Evolutionary conservation across 805 yeast genomes (phyloP).

Genomic region (Metschnikowia proteae): DNA sequence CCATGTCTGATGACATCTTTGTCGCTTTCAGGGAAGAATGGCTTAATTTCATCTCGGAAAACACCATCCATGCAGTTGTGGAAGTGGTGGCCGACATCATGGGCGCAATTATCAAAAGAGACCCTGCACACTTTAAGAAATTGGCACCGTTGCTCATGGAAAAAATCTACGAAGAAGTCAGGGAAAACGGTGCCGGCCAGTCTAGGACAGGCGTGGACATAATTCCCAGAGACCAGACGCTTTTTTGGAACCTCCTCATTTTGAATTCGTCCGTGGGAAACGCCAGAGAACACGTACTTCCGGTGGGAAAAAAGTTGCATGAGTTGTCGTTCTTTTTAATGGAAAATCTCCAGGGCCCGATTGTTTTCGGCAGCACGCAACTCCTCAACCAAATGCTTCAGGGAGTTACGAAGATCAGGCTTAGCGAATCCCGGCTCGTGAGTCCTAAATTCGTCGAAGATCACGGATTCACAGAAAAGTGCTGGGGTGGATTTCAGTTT

Average conservation of each 20-base stretch:
- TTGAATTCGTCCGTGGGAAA: slow-evolving; percentile 69
- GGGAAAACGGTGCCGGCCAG: slow-evolving; percentile 77
- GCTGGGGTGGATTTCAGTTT: slow-evolving; percentile 78
- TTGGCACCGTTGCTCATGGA: slow-evolving; percentile 44
- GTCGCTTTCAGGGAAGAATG: slow-evolving; percentile 42
- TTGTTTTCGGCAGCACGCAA: slow-evolving; percentile 55
- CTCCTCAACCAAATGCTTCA: slow-evolving; percentile 65
- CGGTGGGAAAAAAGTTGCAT: slow-evolving; percentile 42
- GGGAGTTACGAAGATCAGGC: slow-evolving; percentile 57
- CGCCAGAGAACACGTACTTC: slow-evolving; percentile 51
- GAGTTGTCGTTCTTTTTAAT: slow-evolving; percentile 45
- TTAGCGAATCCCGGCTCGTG: slow-evolving; percentile 53
- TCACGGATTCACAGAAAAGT: slow-evolving; percentile 42
- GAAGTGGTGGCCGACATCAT: slow-evolving; percentile 69
- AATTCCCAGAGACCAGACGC: slow-evolving; percentile 70
- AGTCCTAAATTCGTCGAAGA: slow-evolving; percentile 41
- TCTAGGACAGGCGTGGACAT: slow-evolving; percentile 63
- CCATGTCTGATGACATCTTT: slow-evolving; percentile 57
- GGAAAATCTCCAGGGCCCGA: slow-evolving; percentile 57
- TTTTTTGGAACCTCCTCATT: slow-evolving; percentile 67
- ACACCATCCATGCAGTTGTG: slow-evolving; percentile 56
- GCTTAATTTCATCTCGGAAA: slow-evolving; percentile 56
- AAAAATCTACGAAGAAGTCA: slow-evolving; percentile 61
- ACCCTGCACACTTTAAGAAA: slow-evolving; percentile 45
- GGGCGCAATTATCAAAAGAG: slow-evolving; percentile 66